A percentile compares a stretch with the other conserved stretches of the same genome.
phyloP scores from a whole-genome alignment of 768 basidiomycete genomes.

The Glaciozyma martinii region DNA sequence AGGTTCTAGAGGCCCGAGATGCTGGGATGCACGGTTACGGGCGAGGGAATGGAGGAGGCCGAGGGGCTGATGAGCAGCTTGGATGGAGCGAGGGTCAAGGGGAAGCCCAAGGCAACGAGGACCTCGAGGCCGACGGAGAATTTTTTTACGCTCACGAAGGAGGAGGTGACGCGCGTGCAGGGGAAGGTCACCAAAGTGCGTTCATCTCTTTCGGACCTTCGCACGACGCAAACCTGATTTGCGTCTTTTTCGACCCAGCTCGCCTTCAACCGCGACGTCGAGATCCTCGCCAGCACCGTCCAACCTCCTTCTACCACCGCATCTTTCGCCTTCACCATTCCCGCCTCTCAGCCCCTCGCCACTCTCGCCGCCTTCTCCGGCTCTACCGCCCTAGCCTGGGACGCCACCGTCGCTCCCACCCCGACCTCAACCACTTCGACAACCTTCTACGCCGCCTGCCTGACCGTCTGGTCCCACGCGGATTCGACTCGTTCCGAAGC shows the following conservation, averaged over 20 bases:
- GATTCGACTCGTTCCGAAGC: slow-evolving; percentile 77
- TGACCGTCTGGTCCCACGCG: slow-evolving; percentile 93
- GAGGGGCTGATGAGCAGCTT: slow-evolving; percentile 42
- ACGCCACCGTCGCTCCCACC: slow-evolving; percentile 1
- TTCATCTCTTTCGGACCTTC: neutral
- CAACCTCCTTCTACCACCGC: slow-evolving; percentile 89
- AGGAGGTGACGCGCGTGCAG: slow-evolving; percentile 81
- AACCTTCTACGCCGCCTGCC: slow-evolving; percentile 77
- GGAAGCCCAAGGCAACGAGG: slow-evolving; percentile 29
- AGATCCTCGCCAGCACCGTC: slow-evolving; percentile 87
- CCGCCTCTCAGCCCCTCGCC: slow-evolving; percentile 53
- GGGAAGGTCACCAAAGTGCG: slow-evolving; percentile 79
- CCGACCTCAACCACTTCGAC: neutral
- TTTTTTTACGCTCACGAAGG: slow-evolving; percentile 54
- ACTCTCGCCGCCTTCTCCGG: slow-evolving; percentile 5
- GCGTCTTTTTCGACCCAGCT: slow-evolving; percentile 51
- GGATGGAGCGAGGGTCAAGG: slow-evolving; percentile 44
- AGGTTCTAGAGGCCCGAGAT: slow-evolving; percentile 83
- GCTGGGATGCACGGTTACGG: slow-evolving; percentile 75
- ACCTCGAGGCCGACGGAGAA: too few species aligned
- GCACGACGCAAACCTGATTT: slow-evolving; percentile 5
- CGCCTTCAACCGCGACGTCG: slow-evolving; percentile 83
- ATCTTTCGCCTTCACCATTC: slow-evolving; percentile 78
- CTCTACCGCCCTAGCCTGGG: slow-evolving; percentile 2
- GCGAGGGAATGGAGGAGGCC: slow-evolving; percentile 39